phyloP scores from a whole-genome alignment of 2,329 filamentous ascomycete species.

The Chaetomiaceae sp. region DNA sequence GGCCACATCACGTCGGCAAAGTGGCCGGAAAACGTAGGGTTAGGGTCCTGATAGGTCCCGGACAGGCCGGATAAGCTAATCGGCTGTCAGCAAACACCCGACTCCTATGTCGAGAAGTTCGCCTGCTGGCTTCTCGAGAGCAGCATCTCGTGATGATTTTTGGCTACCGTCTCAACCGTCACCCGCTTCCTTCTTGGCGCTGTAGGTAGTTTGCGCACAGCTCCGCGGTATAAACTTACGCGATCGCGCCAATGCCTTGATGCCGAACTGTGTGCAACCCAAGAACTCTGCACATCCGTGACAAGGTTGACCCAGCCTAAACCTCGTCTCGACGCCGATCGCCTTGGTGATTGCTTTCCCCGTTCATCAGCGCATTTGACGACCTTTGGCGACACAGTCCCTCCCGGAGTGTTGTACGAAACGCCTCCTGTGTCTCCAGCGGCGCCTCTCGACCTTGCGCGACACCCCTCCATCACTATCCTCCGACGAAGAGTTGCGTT shows the following conservation, averaged over 20 bases:
- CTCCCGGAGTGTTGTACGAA: background rate
- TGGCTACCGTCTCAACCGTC: background rate
- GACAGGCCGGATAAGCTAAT: too few relatives aligned
- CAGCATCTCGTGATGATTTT: constrained; percentile 8
- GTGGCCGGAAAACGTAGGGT: too few relatives aligned
- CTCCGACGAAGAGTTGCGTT: too few relatives aligned
- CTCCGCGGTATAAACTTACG: constrained; percentile 6
- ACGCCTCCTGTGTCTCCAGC: background rate
- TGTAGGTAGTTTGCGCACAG: background rate
- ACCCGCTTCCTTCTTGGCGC: background rate
- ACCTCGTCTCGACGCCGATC: background rate
- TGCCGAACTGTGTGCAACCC: constrained; percentile 16
- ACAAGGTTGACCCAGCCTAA: background rate
- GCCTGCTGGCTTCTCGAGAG: background rate
- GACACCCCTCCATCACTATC: background rate
- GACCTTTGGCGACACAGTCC: too few relatives aligned
- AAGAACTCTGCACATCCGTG: constrained; percentile 1
- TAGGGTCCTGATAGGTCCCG: too few relatives aligned
- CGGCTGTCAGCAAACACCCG: too few relatives aligned
- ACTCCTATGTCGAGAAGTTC: too few relatives aligned
- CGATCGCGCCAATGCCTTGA: constrained; percentile 16
- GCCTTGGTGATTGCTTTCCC: background rate
- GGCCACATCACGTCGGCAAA: too few relatives aligned
- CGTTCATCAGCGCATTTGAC: too few relatives aligned
- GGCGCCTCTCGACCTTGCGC: background rate